Base-by-base conservation (phyloP, 1,284 basidiomycete species). In the Fomes fomentarius region DNA sequence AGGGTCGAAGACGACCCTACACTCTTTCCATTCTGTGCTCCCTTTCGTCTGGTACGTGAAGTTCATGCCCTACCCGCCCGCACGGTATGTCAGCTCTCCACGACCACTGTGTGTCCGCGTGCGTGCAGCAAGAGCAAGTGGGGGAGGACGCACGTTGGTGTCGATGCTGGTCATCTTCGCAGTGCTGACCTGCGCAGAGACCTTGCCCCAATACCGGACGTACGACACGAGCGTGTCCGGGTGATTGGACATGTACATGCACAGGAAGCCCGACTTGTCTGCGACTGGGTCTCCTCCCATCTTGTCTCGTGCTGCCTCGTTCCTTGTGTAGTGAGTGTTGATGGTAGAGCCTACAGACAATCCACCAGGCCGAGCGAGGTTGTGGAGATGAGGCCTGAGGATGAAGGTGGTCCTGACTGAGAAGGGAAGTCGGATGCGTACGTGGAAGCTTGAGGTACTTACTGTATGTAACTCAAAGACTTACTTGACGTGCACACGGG, bases 171-270 rank as follows among this genome's bases (percentile, higher is more conserved):
- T 79, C 85, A 90, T 87, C 66, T 82, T 76, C 12, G 88, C 87
- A 17, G 77, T 78, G 6, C 69, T 69, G 19, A 87, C 78, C 26
- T 71, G 71, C 33, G 81, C 79, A 28, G 74, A 64, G 12, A 90
- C 77, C 60, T 87, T 83, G 10, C 87, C 90, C 67, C 78, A 89
- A 76, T 87, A 82, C 60, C 84, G 87, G 37, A 86, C 87, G 62
- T 89, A 91, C 8, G 85, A 87, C 33, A 91, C 87, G 57, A 92
- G 75, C 0, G 89, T 91, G 66, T 92, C 89, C 1, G 87, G 87
- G 65, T 92, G 89, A 56, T 76, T 83, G 31, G 81, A 85, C 90
- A 93, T 93, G 74, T 93, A 93, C 82, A 84, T 88, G 70, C 82
- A 83, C 35, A 93, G 77, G 66, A 91, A 93, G 1, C 74, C 75